Conservation (phyloP, 495 filamentous ascomycete genomes). For the Aspergillus affinis region DNA sequence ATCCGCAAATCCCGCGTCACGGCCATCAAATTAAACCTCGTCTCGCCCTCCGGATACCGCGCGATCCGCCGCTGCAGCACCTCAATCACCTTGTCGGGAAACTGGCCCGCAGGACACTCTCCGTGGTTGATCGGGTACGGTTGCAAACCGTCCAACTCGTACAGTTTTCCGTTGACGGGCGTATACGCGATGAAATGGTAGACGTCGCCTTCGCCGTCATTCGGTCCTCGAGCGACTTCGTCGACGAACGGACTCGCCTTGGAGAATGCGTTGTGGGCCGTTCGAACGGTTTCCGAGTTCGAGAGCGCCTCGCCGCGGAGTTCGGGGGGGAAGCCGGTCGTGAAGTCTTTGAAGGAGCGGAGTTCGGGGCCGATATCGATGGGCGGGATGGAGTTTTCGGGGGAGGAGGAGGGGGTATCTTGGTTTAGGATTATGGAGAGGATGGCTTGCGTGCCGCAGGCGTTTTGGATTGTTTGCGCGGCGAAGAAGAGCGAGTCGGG, state of each 20-base stretch:
- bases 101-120: constrained; percentile 61
- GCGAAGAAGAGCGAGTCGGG: constrained; percentile 84
- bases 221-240: constrained; percentile 66
- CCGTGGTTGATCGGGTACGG: constrained; percentile 91
- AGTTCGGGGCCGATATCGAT: constrained; percentile 63
- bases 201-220: constrained; percentile 66
- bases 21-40: constrained; percentile 93
- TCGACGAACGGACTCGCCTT: constrained; percentile 86
- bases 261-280: constrained; percentile 92
- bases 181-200: constrained; percentile 99
- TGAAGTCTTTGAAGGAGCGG: constrained; percentile 86
- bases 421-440: constrained; percentile 92
- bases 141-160: constrained; percentile 94
- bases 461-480: constrained; percentile 97
- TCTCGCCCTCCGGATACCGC: constrained; percentile 83
- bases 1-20: constrained; percentile 80
- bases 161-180: constrained; percentile 71
- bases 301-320: constrained; percentile 65
- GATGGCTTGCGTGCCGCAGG: constrained; percentile 95
- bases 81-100: constrained; percentile 80
- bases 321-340: constrained; percentile 80
- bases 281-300: constrained; percentile 79
- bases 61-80: constrained; percentile 82
- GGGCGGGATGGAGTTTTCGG: constrained; percentile 19
- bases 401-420: constrained; percentile 32